Percentiles rank a stretch among this genome's conserved stretches.
phyloP scores from a whole-genome alignment of 768 basidiomycete genomes.

The Phlegmacium glaucopus region DNA sequence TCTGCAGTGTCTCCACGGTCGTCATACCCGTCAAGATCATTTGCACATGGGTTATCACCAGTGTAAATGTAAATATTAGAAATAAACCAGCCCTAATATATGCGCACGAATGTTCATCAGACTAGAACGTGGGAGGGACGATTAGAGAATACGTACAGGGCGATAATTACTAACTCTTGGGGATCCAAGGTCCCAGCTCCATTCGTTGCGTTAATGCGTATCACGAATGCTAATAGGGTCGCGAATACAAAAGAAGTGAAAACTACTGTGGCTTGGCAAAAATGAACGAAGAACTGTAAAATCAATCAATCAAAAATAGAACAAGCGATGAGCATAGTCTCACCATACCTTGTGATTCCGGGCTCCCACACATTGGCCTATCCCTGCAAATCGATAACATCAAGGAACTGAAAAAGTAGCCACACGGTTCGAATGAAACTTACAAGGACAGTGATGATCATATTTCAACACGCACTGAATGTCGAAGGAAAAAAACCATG shows the following conservation, averaged over 20 bases:
- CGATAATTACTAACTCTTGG: slow-evolving; percentile 71
- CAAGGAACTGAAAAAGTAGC: neutral
- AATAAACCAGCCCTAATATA: slow-evolving; percentile 63
- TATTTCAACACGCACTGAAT: slow-evolving; percentile 74
- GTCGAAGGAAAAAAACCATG: neutral
- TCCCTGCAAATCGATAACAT: slow-evolving; percentile 49
- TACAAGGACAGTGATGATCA: slow-evolving; percentile 90
- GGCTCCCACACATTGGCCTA: slow-evolving; percentile 93
- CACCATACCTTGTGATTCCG: slow-evolving; percentile 83
- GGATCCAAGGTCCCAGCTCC: slow-evolving; percentile 43
- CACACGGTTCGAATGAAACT: slow-evolving; percentile 19
- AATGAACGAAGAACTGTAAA: slow-evolving; percentile 78
- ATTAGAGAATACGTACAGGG: slow-evolving; percentile 49
- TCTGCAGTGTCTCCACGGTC: slow-evolving; percentile 75
- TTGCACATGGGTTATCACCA: slow-evolving; percentile 56
- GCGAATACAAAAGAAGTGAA: slow-evolving; percentile 63
- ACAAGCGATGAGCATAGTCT: neutral
- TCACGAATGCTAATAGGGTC: slow-evolving; percentile 54
- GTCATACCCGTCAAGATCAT: slow-evolving; percentile 64
- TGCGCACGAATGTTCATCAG: neutral
- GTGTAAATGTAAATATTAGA: slow-evolving; percentile 58
- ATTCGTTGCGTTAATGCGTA: slow-evolving; percentile 16
- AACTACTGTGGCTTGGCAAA: slow-evolving; percentile 58
- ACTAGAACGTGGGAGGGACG: neutral
- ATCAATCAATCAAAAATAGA: neutral